Percentiles rank a stretch among this genome's conserved stretches.
phyloP scores from a whole-genome alignment of 208 protist species.

The Phytomonas sp. region DNA sequence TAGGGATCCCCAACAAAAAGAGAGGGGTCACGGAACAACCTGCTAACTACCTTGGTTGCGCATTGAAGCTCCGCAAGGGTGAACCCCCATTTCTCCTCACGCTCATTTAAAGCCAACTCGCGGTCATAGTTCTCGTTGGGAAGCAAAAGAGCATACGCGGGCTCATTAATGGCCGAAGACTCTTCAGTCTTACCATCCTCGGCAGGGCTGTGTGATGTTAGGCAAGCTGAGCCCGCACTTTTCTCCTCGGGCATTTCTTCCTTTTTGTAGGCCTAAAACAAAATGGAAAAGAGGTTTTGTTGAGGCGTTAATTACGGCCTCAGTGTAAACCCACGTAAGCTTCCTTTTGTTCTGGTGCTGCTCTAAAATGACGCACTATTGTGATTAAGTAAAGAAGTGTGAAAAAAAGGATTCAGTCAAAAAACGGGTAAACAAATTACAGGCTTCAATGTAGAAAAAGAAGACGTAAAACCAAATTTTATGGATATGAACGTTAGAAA shows the following conservation, averaged over 20 bases:
- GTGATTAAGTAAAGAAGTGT: neutral
- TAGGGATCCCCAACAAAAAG: slow-evolving; percentile 79
- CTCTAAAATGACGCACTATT: neutral
- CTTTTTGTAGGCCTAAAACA: neutral
- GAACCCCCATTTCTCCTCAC: slow-evolving; percentile 81
- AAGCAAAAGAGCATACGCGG: neutral
- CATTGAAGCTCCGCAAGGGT: slow-evolving; percentile 58
- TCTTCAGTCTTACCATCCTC: neutral
- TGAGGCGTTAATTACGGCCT: neutral
- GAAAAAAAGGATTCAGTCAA: neutral
- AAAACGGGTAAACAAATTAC: neutral
- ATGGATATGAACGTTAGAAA: neutral
- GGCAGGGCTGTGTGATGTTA: neutral
- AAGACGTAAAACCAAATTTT: neutral
- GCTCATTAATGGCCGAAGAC: neutral
- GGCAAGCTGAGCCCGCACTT: neutral
- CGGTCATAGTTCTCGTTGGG: slow-evolving; percentile 24
- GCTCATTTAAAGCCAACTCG: slow-evolving; percentile 36
- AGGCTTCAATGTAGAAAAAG: neutral
- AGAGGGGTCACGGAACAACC: slow-evolving; percentile 63
- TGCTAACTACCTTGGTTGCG: slow-evolving; percentile 70
- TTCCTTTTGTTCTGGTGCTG: neutral
- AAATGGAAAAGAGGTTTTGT: neutral
- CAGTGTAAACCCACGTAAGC: neutral
- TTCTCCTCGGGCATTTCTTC: neutral